Evolutionary conservation across 768 basidiomycete genomes (phyloP).

Genomic region (Cantharellus anzutake): DNA sequence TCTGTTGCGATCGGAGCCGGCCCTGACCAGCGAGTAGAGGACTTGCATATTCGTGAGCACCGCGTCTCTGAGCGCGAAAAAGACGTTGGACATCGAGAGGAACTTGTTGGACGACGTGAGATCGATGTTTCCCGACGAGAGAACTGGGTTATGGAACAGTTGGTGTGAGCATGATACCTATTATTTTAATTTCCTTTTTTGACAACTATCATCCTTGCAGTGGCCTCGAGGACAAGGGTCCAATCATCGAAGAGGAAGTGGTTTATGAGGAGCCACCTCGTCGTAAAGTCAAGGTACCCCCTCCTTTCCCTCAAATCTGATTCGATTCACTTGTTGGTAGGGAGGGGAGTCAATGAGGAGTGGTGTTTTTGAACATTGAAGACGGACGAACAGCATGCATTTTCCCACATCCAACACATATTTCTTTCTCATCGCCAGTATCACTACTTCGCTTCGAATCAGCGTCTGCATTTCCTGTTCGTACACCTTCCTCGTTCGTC

Average conservation of each 20-base stretch:
- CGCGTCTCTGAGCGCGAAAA: slow-evolving; percentile 72
- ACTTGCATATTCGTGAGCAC: slow-evolving; percentile 67
- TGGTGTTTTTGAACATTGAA: background rate
- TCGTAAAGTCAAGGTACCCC: slow-evolving; percentile 5
- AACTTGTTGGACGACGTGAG: slow-evolving; percentile 66
- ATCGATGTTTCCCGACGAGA: slow-evolving; percentile 77
- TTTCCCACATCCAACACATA: too few relatives aligned
- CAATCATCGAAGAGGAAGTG: slow-evolving; percentile 8
- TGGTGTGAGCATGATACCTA: slow-evolving; percentile 37
- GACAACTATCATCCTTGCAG: background rate
- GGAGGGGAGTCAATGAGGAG: background rate
- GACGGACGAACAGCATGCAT: too few relatives aligned
- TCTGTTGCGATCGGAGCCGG: slow-evolving; percentile 16
- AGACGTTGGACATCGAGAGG: slow-evolving; percentile 73
- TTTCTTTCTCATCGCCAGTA: background rate
- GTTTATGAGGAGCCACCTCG: slow-evolving; percentile 8
- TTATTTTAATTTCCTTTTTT: background rate
- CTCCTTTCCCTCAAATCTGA: background rate
- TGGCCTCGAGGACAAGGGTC: slow-evolving; percentile 3
- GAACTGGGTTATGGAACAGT: slow-evolving; percentile 83
- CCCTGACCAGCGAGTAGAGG: slow-evolving; percentile 49
- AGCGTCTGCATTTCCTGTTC: slow-evolving; percentile 6
- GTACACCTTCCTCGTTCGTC: background rate
- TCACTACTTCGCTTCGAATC: background rate
- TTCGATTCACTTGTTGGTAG: background rate